Base-by-base conservation (phyloP, 495 filamentous ascomycete species). In the Talaromyces wortmannii region DNA sequence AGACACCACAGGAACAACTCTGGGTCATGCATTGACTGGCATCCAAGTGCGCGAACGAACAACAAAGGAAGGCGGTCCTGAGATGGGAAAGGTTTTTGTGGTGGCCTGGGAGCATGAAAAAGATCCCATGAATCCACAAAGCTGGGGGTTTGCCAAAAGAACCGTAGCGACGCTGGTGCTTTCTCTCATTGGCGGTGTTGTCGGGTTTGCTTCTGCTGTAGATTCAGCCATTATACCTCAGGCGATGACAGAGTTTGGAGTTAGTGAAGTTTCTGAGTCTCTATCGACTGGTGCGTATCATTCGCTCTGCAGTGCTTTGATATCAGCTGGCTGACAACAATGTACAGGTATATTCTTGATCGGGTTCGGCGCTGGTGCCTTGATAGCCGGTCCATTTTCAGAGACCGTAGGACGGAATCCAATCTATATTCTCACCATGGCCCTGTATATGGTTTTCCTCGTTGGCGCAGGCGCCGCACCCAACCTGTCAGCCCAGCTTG, bases 351-450 rank as follows among this genome's bases (percentile, higher is more conserved):
- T 87, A 2, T 89, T 82, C 57, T 70, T 90, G 0, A 64, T 83
- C 33, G 86, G 84, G 4, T 88, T 88, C 59, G 84, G 80, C 0
- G 62, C 72, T 12, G 86, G 74, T 11, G 70, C 71, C 0, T 62
- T 82, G 1, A 66, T 80, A 44, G 72, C 75, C n/a, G 77, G 79
- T 8, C 78, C 79, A 0, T 53, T 82, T 8, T 78, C 72, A 23
- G 86, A 89, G 57, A 86, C 83, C 2, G 62, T 87, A 13, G 78
- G 78, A 15, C 73, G 77, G 11, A 81, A 82, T 62, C 76, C 78
- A 3, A 75, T 85, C 10, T 88, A 89, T 61, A 76, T 79, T 8
- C 57, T 67, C 2, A 75, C 78, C 0, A 60, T 80, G 7, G 69
- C 68, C 13, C 36, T 82, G 1, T 81, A 75, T 57, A 76, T 78